Conservation (phyloP, 2,329 filamentous ascomycete genomes). For the Acephala macrosclerotiorum region DNA sequence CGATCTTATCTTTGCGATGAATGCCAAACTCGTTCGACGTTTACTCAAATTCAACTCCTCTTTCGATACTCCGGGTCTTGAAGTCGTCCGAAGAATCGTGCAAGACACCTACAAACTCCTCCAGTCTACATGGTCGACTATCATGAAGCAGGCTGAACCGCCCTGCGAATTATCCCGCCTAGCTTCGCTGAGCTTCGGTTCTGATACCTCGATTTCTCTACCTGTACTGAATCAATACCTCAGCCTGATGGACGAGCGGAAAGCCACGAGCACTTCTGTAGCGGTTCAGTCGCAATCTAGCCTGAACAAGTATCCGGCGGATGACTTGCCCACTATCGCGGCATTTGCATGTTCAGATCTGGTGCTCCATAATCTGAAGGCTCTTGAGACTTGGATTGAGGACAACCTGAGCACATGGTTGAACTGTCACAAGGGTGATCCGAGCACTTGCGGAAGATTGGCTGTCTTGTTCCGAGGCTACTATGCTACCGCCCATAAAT, state of each 20-base stretch:
- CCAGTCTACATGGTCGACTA: constrained; percentile 21
- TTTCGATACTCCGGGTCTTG: constrained; percentile 1
- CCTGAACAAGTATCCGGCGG: constrained; percentile 6
- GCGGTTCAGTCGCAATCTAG: constrained; percentile 8
- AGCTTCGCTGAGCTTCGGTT: not conserved
- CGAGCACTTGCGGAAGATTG: constrained; percentile 25
- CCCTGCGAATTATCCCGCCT: not conserved
- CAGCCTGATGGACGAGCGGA: constrained; percentile 3
- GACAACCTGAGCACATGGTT: constrained; percentile 50
- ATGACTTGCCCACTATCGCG: constrained; percentile 7
- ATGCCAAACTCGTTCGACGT: constrained; percentile 7
- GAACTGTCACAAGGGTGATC: constrained; percentile 32
- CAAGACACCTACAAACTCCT: not conserved
- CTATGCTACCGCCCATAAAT: constrained; percentile 34
- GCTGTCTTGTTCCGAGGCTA: constrained; percentile 41
- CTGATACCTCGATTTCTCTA: constrained; percentile 14
- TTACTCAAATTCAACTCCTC: constrained; percentile 47
- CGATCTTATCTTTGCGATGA: constrained; percentile 49
- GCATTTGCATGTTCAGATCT: constrained; percentile 2
- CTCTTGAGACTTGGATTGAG: constrained; percentile 58
- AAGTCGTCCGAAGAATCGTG: constrained; percentile 16
- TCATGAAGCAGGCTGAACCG: constrained; percentile 8
- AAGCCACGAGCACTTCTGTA: not conserved
- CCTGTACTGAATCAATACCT: constrained; percentile 10
- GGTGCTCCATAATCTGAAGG: constrained; percentile 40